Conservation (phyloP, 305 asterid genomes). For the Caryopteris hybrid region DNA sequence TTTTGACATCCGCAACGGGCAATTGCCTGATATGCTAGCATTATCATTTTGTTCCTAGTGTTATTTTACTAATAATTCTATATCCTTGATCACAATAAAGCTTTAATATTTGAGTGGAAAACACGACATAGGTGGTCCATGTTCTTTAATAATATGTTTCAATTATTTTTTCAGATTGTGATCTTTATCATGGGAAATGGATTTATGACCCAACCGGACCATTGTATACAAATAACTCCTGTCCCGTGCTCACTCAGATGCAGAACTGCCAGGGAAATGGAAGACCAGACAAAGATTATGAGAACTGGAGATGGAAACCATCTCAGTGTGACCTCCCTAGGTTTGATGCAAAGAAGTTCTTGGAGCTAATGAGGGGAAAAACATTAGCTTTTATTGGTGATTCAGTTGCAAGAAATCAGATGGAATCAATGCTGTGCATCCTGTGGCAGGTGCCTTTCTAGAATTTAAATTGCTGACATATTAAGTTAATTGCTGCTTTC, state of each 20-base stretch:
- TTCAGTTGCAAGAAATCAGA: conserved; percentile 95
- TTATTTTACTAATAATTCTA: neutral
- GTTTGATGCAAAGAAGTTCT: conserved; percentile 64
- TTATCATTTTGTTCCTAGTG: neutral
- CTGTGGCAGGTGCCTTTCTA: conserved; percentile 75
- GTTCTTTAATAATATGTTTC: conserved; percentile 5
- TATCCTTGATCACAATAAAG: neutral
- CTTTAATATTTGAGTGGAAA: conserved; percentile 2
- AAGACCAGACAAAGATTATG: conserved; percentile 88
- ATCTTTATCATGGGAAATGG: conserved; percentile 88
- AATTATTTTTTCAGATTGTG: conserved; percentile 56
- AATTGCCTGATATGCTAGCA: conserved; percentile 8
- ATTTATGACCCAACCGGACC: conserved; percentile 64
- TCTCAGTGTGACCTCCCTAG: conserved; percentile 74
- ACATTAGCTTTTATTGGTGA: conserved; percentile 94
- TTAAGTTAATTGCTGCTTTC: neutral
- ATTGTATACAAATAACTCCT: conserved; percentile 72
- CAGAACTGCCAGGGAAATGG: conserved; percentile 98
- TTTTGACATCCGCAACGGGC: neutral
- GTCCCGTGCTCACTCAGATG: conserved; percentile 84
- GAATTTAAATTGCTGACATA: neutral
- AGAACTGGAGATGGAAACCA: conserved; percentile 97
- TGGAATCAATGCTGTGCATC: conserved; percentile 91
- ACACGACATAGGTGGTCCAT: neutral
- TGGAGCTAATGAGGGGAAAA: conserved; percentile 90